A percentile compares a stretch with the other conserved stretches of the same genome.
Evolutionary conservation across 345 rosid genomes (phyloP).

Genomic region (Gynandropsis gynandra): DNA sequence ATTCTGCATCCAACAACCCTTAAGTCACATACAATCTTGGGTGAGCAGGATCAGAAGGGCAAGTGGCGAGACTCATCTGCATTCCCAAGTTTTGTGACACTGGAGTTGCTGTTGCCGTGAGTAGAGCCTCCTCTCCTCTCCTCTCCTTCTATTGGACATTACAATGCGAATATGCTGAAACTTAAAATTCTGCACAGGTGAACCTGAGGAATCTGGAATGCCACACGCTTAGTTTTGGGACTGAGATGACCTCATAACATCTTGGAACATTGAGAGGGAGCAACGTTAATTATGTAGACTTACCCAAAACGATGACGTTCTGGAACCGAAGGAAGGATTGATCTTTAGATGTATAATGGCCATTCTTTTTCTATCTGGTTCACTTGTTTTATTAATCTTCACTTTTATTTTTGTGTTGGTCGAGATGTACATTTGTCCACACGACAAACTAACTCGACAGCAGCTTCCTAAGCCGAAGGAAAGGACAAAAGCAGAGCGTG

Average conservation of each 20-base stretch:
- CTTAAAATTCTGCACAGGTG: conserved; percentile 39
- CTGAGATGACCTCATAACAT: conserved; percentile 31
- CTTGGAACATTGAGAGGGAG: no score
- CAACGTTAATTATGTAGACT: no score
- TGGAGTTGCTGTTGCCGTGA: conserved; percentile 78
- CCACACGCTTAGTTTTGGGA: conserved; percentile 63
- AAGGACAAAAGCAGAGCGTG: no score
- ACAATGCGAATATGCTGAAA: neutral
- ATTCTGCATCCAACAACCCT: neutral
- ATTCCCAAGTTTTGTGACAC: conserved; percentile 72
- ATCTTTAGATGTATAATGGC: no score
- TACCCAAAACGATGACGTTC: no score
- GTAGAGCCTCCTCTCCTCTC: conserved; percentile 14
- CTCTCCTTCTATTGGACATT: neutral
- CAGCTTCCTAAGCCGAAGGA: no score
- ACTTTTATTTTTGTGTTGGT: no score
- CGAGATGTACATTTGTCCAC: no score
- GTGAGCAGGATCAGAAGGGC: conserved; percentile 74
- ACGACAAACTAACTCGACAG: no score
- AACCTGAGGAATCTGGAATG: conserved; percentile 77
- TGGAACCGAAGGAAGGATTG: no score
- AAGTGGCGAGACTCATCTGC: conserved; percentile 58
- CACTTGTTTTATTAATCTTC: no score
- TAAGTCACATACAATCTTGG: neutral
- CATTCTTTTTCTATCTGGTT: no score